phyloP scores from a whole-genome alignment of 257 asterid genomes.

The Nyctanthes arbortristis region DNA sequence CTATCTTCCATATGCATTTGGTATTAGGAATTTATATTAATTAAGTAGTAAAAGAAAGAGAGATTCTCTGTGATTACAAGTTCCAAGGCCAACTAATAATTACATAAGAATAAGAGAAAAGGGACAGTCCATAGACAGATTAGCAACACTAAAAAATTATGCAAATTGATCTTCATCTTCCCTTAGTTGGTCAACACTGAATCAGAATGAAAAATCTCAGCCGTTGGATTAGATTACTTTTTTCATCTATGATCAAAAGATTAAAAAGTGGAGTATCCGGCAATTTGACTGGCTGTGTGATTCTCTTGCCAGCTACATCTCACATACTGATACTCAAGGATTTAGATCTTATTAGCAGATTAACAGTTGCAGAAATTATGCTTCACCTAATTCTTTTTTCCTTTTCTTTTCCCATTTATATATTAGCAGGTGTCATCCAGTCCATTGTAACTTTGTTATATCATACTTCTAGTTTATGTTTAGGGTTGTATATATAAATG shows the following conservation, averaged over 20 bases:
- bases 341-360: not conserved
- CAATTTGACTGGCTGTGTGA: not conserved
- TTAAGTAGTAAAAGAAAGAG: conserved; percentile 17
- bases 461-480: too few relatives aligned
- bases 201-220: not conserved
- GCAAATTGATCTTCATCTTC: not conserved
- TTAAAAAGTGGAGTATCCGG: too few relatives aligned
- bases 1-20: conserved; percentile 27
- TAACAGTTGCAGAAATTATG: too few relatives aligned
- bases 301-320: not conserved
- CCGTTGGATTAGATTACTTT: not conserved
- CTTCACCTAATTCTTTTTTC: too few relatives aligned
- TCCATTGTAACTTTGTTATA: too few relatives aligned
- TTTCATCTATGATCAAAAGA: not conserved
- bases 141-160: not conserved
- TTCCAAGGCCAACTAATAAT: conserved; percentile 73
- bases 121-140: conserved; percentile 40
- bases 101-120: conserved; percentile 39
- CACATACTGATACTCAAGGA: not conserved
- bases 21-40: conserved; percentile 24
- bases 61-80: conserved; percentile 62
- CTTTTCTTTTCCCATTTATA: too few relatives aligned
- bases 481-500: too few relatives aligned
- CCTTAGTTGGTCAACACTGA: not conserved
- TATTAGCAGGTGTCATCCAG: too few relatives aligned